Evolutionary conservation across 768 basidiomycete genomes (phyloP), one percentile per base, ranked within the genome.

Genomic region (Lactarius hengduanensis): DNA sequence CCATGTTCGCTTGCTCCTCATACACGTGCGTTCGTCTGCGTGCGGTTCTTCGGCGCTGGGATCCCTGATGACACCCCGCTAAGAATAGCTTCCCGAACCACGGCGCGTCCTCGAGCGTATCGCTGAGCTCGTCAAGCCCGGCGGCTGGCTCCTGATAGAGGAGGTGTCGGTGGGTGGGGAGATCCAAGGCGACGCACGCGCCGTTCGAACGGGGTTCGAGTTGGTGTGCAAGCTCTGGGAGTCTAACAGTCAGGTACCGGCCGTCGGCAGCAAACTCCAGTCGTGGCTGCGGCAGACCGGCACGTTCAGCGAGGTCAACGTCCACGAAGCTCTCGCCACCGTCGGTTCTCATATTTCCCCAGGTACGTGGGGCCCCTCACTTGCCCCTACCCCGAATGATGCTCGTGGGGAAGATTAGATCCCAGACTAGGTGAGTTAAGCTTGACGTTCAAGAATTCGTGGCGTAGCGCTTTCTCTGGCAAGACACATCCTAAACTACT

Each of bases 61-160:
- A 34, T 34, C 7, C 45, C 32, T 11, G 47, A 50, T 28, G 3
- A 4, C 38, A 11, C 30, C 32, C 18, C 26, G 26, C 50, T 15
- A 9, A 26, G 22, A 53, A 11, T 43, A 73, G 72, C 67, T 74
- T 11, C 72, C 72, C 2, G 47, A 71, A n/a, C 70, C 63, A 10
- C 65, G 65, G 54, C 60, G 59, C 11, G 59, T 64, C 20, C 66
- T 74, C 16, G 32, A 50, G 26, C 71, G 70, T 41, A 65, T 71
- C 16, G 63, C 66, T 40, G 56, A 65, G 54, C 69, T 73, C 38
- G 65, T 74, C 61, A 68, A 62, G 36, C 74, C 73, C 3, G 72
- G 73, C 9, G 74, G 73, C 28, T 73, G 72, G 70, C 67, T 74
- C 22, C 66, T 74, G 40, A 32, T 74, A 59, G 73, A 73, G 20